phyloP scores from a whole-genome alignment of 139 green algal genomes.

The Tetraselmis chui region DNA sequence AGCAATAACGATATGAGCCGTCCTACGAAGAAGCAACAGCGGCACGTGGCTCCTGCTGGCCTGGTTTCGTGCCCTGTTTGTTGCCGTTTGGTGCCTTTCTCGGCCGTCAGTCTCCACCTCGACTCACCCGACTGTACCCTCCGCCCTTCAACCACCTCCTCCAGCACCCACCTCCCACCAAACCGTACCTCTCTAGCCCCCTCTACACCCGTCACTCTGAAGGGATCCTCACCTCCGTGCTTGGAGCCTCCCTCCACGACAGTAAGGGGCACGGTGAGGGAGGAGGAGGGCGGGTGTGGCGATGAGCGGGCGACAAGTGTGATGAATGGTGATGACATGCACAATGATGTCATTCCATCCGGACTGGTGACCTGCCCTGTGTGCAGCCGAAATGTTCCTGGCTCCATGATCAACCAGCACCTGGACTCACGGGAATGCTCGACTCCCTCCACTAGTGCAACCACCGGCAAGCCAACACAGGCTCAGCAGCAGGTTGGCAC shows the following conservation, averaged over 20 bases:
- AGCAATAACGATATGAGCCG: too few relatives aligned
- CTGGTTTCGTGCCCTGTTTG: background rate
- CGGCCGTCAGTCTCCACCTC: background rate
- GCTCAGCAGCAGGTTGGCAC: background rate
- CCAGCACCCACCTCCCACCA: background rate
- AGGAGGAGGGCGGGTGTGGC: too few relatives aligned
- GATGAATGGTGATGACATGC: background rate
- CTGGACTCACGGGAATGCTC: slow-evolving; percentile 1
- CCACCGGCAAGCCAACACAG: background rate
- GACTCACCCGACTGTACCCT: background rate
- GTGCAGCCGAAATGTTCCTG: background rate
- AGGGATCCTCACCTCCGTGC: too few relatives aligned
- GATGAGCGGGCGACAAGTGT: too few relatives aligned
- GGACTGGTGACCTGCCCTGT: background rate
- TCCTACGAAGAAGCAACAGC: too few relatives aligned
- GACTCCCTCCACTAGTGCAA: background rate
- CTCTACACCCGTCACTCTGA: background rate
- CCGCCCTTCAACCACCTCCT: background rate
- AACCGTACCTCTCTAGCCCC: background rate
- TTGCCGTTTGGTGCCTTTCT: background rate
- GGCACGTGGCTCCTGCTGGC: too few relatives aligned
- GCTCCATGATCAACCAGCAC: background rate
- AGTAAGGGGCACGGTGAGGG: background rate
- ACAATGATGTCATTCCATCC: background rate
- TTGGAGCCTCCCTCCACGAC: background rate